Evolutionary conservation across 2,329 filamentous ascomycete species (phyloP).

Genomic region (Thielaviopsis ethacetica): DNA sequence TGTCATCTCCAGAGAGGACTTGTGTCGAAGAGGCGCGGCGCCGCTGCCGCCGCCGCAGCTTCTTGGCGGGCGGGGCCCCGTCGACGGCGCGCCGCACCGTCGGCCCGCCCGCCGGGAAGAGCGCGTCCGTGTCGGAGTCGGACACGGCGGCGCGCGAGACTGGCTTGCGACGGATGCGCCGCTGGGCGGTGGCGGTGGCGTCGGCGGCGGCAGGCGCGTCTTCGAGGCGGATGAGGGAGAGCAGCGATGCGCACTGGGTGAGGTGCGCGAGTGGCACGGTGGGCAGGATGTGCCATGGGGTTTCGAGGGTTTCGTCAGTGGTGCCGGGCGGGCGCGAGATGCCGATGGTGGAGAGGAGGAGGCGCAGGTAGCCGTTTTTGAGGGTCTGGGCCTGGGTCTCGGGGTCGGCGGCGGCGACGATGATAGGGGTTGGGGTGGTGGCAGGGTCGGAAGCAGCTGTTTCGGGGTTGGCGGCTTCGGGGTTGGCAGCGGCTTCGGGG

Average conservation of each 20-base stretch:
- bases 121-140: conserved; percentile 32
- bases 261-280: conserved; percentile 47
- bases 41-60: too few species aligned
- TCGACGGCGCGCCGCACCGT: conserved; percentile 38
- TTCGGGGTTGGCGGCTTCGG: too few species aligned
- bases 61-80: conserved; percentile 30
- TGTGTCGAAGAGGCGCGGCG: too few species aligned
- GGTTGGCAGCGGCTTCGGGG: conserved; percentile 48
- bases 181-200: conserved; percentile 56
- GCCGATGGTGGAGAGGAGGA: conserved; percentile 64
- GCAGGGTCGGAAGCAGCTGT: too few species aligned
- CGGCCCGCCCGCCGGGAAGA: conserved; percentile 56
- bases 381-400: conserved; percentile 60
- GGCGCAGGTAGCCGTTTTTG: conserved; percentile 73
- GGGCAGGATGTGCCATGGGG: conserved; percentile 62
- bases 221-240: conserved; percentile 59
- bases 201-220: conserved; percentile 68
- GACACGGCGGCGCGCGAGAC: conserved; percentile 38
- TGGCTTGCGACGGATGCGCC: conserved; percentile 34
- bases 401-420: conserved; percentile 49
- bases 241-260: conserved; percentile 32
- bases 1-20: too few species aligned
- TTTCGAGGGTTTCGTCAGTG: conserved; percentile 55
- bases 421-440: too few species aligned
- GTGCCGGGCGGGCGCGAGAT: conserved; percentile 41